Base-by-base conservation (phyloP, 495 filamentous ascomycete species). In the Lepidopterella palustris region DNA sequence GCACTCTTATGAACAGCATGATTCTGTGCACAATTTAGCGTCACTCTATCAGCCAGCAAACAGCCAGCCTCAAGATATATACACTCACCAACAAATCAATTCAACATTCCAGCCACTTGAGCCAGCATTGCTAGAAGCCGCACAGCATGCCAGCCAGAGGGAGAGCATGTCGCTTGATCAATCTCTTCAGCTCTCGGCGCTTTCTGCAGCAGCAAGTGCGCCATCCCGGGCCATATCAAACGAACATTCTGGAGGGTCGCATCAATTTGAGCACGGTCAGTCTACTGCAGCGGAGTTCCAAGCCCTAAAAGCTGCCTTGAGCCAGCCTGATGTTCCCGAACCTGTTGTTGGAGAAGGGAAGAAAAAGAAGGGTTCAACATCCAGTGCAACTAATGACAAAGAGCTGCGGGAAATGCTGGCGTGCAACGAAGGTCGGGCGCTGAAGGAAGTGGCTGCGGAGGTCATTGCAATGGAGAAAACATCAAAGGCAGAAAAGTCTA, bases 401-500 rank as follows among this genome's bases (percentile, higher is more conserved):
- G 93, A 98, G 69, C 81, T 98, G 75, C 84, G 92, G 55, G 89
- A 91, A 66, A 75, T 98, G 27, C 86, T 95, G 53, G 75, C 80
- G 0, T 78, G 83, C 58, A 95, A 93, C 67, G 83, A 86, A 62
- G 82, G 85, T 42, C 86, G 89, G 25, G 77, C 76, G 2, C 73
- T 98, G 49, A 82, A 87, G 59, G 89, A 96, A 26, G 89, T 98
- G 60, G 93, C 92, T 4, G 78, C 78, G 28, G 90, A 92, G 70
- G 78, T 89, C 45, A 82, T 87, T n/a, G 75, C 82, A 60, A 84
- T 86, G 55, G 83, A 89, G 61, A 79, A 86, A 69, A 86, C 85
- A 32, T 87, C 89, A 13, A 90, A 90, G 70, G 88, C 92, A 5
- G 93, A 98, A 71, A 87, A 95, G 70, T 88, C 91, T 42, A 92